These are phyloP conservation scores for Ascodesmis nigricans DNA, from an alignment of 495 filamentous ascomycete species.

Conservation along the genomic window DNA sequence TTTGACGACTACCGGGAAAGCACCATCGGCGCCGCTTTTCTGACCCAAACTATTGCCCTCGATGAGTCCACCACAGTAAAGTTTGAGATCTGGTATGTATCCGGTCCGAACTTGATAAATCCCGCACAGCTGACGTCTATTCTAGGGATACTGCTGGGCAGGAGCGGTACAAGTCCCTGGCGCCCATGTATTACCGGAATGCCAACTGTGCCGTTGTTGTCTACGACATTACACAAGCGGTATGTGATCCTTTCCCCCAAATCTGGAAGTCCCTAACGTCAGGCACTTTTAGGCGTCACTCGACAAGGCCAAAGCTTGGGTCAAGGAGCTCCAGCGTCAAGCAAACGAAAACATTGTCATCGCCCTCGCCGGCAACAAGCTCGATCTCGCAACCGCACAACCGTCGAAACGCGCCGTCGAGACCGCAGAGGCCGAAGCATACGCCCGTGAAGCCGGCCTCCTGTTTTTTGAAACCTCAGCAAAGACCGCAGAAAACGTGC, in stretches of 20 bases:
- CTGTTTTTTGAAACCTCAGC: slow-evolving; percentile 96
- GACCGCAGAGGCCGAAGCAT: slow-evolving; percentile 78
- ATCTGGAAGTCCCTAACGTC: background rate
- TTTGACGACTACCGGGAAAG: slow-evolving; percentile 99
- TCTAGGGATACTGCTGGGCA: slow-evolving; percentile 72
- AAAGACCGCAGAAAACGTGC: slow-evolving; percentile 88
- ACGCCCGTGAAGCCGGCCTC: slow-evolving; percentile 75
- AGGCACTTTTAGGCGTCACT: slow-evolving; percentile 47
- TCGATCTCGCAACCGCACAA: slow-evolving; percentile 66
- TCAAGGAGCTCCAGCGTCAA: slow-evolving; percentile 96
- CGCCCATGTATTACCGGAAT: slow-evolving; percentile 98
- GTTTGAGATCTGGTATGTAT: slow-evolving; percentile 75
- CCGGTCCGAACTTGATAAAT: slow-evolving; percentile 1
- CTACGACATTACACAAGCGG: slow-evolving; percentile 97
- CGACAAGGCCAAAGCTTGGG: slow-evolving; percentile 97
- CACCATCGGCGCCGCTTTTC: slow-evolving; percentile 94
- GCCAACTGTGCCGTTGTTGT: slow-evolving; percentile 98
- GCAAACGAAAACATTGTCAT: slow-evolving; percentile 99
- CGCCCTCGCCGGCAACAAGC: slow-evolving; percentile 89
- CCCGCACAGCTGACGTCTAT: background rate
- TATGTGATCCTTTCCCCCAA: slow-evolving; percentile 27
- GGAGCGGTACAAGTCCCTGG: slow-evolving; percentile 93
- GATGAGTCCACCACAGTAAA: slow-evolving; percentile 97
- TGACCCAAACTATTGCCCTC: slow-evolving; percentile 93
- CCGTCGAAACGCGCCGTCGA: slow-evolving; percentile 71